Conservation (phyloP, 805 yeast species). For the Metschnikowia arizonensis region DNA sequence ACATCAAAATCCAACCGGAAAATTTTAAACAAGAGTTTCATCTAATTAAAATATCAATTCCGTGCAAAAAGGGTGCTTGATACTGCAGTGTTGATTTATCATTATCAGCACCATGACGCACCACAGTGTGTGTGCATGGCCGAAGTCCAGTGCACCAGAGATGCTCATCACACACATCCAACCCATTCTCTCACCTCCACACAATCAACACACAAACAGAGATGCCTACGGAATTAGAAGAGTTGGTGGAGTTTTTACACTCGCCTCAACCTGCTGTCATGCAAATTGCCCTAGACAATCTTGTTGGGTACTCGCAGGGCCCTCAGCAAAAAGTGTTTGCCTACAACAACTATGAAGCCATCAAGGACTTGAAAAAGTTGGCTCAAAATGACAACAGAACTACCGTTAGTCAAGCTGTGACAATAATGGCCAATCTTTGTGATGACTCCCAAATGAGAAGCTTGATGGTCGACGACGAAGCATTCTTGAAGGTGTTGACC, state of each 20-base stretch:
- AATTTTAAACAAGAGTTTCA: not conserved
- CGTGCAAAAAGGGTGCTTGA: too few species aligned
- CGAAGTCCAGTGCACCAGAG: slow-evolving; percentile 1
- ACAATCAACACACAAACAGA: not conserved
- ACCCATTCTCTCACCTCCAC: not conserved
- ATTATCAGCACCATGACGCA: not conserved
- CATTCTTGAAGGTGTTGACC: slow-evolving; percentile 48
- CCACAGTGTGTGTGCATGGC: slow-evolving; percentile 1
- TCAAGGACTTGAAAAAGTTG: slow-evolving; percentile 64
- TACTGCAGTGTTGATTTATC: too few species aligned
- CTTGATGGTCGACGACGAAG: slow-evolving; percentile 59
- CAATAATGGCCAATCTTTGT: slow-evolving; percentile 79
- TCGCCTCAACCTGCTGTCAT: slow-evolving; percentile 75
- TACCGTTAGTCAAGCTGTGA: slow-evolving; percentile 62
- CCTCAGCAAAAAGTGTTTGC: slow-evolving; percentile 62
- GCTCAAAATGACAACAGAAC: slow-evolving; percentile 51
- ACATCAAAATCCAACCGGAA: not conserved
- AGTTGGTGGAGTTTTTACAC: slow-evolving; percentile 73
- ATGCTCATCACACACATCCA: not conserved
- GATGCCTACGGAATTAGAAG: slow-evolving; percentile 47
- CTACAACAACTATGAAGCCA: slow-evolving; percentile 64
- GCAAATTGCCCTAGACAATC: slow-evolving; percentile 78
- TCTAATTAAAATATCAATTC: not conserved
- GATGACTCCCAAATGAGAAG: slow-evolving; percentile 63
- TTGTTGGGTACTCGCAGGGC: slow-evolving; percentile 78